These are phyloP conservation scores for Cadophora malorum DNA, from an alignment of 2,329 filamentous ascomycete genomes.

Conservation along the genomic window DNA sequence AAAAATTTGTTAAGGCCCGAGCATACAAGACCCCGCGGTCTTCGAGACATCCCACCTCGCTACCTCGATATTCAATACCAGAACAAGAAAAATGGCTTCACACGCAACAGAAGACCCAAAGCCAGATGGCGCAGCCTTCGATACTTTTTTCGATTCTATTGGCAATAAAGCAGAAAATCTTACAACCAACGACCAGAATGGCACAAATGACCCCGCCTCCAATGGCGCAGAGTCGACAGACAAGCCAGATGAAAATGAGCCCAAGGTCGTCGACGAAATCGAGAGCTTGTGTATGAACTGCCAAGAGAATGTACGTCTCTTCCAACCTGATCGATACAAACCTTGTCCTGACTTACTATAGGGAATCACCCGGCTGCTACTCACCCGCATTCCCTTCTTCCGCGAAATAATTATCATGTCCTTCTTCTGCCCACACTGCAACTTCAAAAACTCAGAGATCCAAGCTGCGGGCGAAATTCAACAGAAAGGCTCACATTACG, in stretches of 20 bases:
- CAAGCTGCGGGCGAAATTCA: constrained; percentile 93
- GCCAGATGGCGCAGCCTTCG: constrained; percentile 50
- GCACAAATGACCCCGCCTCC: constrained; percentile 45
- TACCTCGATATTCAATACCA: constrained; percentile 14
- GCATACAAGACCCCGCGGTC: constrained; percentile 29
- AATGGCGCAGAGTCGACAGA: constrained; percentile 27
- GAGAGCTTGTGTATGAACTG: constrained; percentile 90
- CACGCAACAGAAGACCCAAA: constrained; percentile 49
- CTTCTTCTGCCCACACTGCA: constrained; percentile 89
- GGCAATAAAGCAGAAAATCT: constrained; percentile 65
- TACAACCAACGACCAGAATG: constrained; percentile 46
- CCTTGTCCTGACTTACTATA: constrained; percentile 46
- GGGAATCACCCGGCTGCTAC: constrained; percentile 84
- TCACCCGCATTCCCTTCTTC: constrained; percentile 95
- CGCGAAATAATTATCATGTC: constrained; percentile 98
- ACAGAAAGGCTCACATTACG: constrained; percentile 83
- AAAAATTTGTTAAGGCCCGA: constrained; percentile 26
- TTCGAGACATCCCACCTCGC: constrained; percentile 32
- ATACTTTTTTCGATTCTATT: constrained; percentile 68
- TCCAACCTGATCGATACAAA: neutral
- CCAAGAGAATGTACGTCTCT: constrained; percentile 68
- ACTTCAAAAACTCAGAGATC: constrained; percentile 90
- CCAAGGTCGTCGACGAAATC: constrained; percentile 67
- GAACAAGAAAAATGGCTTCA: constrained; percentile 50
- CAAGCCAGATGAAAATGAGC: constrained; percentile 50